A percentile compares a stretch with the other conserved stretches of the same genome.
Conservation (phyloP, 2,329 filamentous ascomycete species). For the Aspergillus puulaauensis region DNA sequence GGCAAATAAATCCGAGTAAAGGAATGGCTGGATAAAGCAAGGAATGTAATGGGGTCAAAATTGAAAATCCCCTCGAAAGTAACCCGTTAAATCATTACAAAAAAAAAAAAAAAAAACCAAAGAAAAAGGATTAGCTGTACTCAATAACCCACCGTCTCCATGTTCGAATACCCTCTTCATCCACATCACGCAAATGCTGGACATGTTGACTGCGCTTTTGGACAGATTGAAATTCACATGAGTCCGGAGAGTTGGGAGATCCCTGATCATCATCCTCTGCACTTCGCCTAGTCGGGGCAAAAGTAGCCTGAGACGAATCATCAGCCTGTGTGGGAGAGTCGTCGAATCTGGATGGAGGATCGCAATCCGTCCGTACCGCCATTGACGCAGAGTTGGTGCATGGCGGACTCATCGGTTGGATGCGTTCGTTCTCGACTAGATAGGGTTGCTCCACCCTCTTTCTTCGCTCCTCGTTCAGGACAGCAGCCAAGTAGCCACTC, state of each 20-base stretch:
- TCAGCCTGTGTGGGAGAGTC: slow-evolving; percentile 8
- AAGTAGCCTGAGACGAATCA: slow-evolving; percentile 11
- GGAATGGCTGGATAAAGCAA: neutral
- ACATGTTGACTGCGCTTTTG: slow-evolving; percentile 31
- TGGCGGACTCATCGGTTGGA: neutral
- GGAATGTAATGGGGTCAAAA: neutral
- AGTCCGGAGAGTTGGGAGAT: slow-evolving; percentile 11
- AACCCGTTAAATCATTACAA: neutral
- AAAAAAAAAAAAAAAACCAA: neutral
- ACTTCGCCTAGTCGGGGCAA: slow-evolving; percentile 14
- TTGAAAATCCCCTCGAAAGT: neutral
- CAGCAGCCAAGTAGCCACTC: slow-evolving; percentile 24
- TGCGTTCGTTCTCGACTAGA: slow-evolving; percentile 1
- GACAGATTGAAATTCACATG: slow-evolving; percentile 13
- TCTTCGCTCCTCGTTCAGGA: slow-evolving; percentile 15
- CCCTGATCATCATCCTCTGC: slow-evolving; percentile 10
- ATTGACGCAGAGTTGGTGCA: neutral
- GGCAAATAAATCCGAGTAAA: neutral
- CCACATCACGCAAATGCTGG: slow-evolving; percentile 32
- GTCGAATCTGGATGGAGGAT: slow-evolving; percentile 7
- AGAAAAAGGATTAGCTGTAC: slow-evolving; percentile 26
- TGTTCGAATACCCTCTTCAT: slow-evolving; percentile 30
- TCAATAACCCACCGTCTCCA: slow-evolving; percentile 38
- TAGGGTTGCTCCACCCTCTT: slow-evolving; percentile 9
- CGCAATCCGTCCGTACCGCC: slow-evolving; percentile 7